A percentile compares a stretch with the other conserved stretches of the same genome.
These are phyloP conservation scores for Penicillium manginii DNA, from an alignment of 495 filamentous ascomycete species.

Conservation along the genomic window DNA sequence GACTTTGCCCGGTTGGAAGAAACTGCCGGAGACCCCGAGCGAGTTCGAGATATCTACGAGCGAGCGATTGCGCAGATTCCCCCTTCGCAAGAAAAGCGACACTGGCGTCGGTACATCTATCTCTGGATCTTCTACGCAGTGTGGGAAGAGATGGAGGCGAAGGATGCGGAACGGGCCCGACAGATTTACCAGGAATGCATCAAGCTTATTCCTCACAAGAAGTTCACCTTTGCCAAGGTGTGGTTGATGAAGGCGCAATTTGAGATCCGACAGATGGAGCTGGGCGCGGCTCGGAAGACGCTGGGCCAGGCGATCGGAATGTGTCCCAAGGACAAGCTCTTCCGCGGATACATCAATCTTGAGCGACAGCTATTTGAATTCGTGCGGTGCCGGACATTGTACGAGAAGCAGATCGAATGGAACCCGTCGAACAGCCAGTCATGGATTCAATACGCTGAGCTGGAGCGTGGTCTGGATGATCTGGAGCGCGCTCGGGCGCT, in stretches of 20 bases:
- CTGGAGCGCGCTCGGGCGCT: conserved; percentile 85
- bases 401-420: conserved; percentile 91
- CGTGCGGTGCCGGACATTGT: conserved; percentile 82
- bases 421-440: conserved; percentile 86
- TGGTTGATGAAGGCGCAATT: conserved; percentile 95
- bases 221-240: conserved; percentile 96
- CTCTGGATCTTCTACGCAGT: conserved; percentile 97
- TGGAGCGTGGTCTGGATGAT: conserved; percentile 89
- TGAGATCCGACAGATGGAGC: conserved; percentile 83
- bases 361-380: conserved; percentile 95
- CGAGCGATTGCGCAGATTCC: conserved; percentile 94
- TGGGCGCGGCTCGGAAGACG: conserved; percentile 80
- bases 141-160: conserved; percentile 86
- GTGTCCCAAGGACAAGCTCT: conserved; percentile 94
- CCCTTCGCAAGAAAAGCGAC: conserved; percentile 93
- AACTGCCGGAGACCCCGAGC: conserved; percentile 73
- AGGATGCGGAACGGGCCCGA: conserved; percentile 77
- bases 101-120: conserved; percentile 97
- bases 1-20: conserved; percentile 94
- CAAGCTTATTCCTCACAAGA: conserved; percentile 88
- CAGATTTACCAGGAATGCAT: conserved; percentile 91
- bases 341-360: conserved; percentile 88
- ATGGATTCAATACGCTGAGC: conserved; percentile 93
- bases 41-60: conserved; percentile 91
- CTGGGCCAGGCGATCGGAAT: conserved; percentile 88